Percentiles rank a stretch among this genome's conserved stretches.
Conservation (phyloP, 768 basidiomycete species). For the Chalciporus sphaerocephalus region DNA sequence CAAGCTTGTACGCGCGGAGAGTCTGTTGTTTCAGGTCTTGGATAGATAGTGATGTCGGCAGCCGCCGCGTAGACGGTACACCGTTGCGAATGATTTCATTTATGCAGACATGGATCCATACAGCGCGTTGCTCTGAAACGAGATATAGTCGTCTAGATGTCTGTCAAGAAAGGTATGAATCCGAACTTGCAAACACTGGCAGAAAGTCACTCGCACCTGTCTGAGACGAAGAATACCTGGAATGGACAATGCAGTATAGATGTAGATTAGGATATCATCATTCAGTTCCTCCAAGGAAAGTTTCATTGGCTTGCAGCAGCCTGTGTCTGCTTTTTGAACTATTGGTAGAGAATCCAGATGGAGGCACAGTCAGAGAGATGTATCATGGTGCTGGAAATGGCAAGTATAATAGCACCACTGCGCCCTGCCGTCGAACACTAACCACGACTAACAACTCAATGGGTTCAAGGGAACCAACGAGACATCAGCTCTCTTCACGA, state of each 20-base stretch:
- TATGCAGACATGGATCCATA: conserved; percentile 53
- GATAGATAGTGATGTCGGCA: conserved; percentile 35
- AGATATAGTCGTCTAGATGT: conserved; percentile 45
- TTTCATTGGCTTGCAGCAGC: conserved; percentile 10
- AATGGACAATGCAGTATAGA: conserved; percentile 36
- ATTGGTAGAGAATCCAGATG: not conserved
- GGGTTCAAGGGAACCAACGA: conserved; percentile 59
- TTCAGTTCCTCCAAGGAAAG: conserved; percentile 24
- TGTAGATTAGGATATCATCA: conserved; percentile 37
- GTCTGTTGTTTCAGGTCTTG: conserved; percentile 45
- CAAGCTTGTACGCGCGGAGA: conserved; percentile 43
- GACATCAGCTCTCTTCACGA: conserved; percentile 67
- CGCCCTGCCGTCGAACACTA: too few relatives aligned
- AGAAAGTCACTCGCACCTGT: conserved; percentile 34
- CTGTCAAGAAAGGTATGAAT: conserved; percentile 27
- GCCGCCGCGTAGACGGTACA: conserved; percentile 46
- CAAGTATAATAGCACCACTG: conserved; percentile 9
- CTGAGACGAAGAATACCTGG: conserved; percentile 41
- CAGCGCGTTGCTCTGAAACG: conserved; percentile 45
- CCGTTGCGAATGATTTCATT: conserved; percentile 41
- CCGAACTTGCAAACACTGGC: too few relatives aligned
- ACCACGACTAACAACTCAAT: conserved; percentile 12
- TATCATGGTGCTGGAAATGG: conserved; percentile 14
- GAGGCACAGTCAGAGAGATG: not conserved
- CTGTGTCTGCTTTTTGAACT: not conserved